phyloP scores from a whole-genome alignment of 768 basidiomycete genomes.

The Lactifluus subvellereus region DNA sequence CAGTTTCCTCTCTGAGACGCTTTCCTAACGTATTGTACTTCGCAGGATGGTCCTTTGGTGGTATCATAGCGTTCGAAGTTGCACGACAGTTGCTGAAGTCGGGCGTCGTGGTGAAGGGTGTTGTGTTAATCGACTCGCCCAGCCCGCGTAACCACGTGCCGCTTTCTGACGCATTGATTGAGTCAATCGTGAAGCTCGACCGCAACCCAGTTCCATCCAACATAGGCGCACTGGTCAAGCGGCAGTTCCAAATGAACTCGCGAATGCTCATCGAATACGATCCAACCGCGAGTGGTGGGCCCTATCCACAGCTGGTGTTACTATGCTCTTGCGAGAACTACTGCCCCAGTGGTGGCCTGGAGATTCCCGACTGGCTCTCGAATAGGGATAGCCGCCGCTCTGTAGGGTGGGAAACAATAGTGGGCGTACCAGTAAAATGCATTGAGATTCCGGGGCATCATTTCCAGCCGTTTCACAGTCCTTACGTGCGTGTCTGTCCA shows the following conservation, averaged over 20 bases:
- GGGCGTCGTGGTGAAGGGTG: slow-evolving; percentile 45
- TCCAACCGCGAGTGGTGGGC: slow-evolving; percentile 29
- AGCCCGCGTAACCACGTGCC: slow-evolving; percentile 47
- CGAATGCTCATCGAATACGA: slow-evolving; percentile 44
- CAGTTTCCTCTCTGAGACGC: neutral
- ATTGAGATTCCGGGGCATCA: slow-evolving; percentile 63
- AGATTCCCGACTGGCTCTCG: slow-evolving; percentile 48
- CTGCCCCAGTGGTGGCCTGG: slow-evolving; percentile 29
- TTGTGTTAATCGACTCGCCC: slow-evolving; percentile 65
- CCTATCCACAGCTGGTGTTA: slow-evolving; percentile 39
- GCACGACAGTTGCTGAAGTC: slow-evolving; percentile 44
- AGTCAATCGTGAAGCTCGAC: slow-evolving; percentile 37
- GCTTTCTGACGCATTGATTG: slow-evolving; percentile 48
- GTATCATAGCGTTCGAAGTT: slow-evolving; percentile 63
- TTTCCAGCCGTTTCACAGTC: slow-evolving; percentile 49
- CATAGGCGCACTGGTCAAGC: slow-evolving; percentile 35
- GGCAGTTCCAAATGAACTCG: slow-evolving; percentile 47
- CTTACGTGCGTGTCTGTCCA: slow-evolving; percentile 39
- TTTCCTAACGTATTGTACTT: neutral
- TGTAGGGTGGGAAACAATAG: slow-evolving; percentile 45
- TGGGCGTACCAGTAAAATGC: slow-evolving; percentile 35
- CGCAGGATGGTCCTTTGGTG: slow-evolving; percentile 76
- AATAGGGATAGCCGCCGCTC: slow-evolving; percentile 36
- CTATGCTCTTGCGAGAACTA: slow-evolving; percentile 51
- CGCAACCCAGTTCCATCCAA: slow-evolving; percentile 29